Conservation (phyloP, 805 yeast species). For the Isabelozyma pseudorhagii region DNA sequence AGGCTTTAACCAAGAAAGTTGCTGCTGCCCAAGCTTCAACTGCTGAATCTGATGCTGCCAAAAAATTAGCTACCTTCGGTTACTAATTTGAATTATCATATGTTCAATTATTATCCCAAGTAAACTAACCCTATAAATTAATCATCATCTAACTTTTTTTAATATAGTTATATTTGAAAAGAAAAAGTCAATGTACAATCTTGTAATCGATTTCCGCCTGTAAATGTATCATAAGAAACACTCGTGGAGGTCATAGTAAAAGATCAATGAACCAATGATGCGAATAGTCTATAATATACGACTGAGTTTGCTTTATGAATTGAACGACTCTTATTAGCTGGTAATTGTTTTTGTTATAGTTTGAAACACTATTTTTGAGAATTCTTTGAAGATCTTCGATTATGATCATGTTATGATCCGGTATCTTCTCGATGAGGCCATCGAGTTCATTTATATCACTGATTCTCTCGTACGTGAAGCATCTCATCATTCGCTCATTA, state of each 20-base stretch:
- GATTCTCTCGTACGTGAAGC: neutral
- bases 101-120: neutral
- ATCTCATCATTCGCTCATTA: neutral
- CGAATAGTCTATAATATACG: neutral
- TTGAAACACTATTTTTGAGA: neutral
- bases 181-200: neutral
- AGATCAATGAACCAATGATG: neutral
- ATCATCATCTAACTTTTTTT: neutral
- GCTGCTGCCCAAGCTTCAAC: slow-evolving; percentile 81
- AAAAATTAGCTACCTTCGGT: slow-evolving; percentile 95
- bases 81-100: slow-evolving; percentile 57
- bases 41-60: slow-evolving; percentile 86
- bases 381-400: neutral
- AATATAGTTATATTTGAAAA: neutral
- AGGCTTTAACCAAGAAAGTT: slow-evolving; percentile 90
- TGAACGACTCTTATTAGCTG: neutral
- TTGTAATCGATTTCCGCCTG: neutral
- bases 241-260: neutral
- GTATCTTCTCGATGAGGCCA: neutral
- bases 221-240: neutral
- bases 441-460: neutral
- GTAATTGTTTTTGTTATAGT: neutral
- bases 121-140: neutral
- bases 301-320: neutral
- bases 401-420: neutral